These are phyloP conservation scores for carrot (Daucus carota) DNA, from an alignment of 129 eudicot species.

Conservation along the genomic window DNA sequence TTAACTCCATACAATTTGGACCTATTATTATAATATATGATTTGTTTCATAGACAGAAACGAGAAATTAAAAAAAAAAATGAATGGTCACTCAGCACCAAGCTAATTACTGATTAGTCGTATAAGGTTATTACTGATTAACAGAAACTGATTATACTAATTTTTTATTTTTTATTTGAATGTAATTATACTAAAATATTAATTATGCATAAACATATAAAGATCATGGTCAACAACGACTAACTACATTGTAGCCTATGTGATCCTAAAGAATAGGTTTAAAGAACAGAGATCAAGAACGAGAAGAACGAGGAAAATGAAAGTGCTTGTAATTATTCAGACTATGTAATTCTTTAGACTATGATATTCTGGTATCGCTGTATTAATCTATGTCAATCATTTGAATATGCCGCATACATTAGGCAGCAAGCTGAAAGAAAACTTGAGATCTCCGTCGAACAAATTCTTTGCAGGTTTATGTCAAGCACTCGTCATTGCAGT, in stretches of 20 bases:
- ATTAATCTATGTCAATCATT: not conserved
- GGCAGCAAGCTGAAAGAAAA: constrained; percentile 3
- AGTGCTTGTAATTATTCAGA: not conserved
- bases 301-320: not conserved
- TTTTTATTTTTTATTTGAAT: too few species aligned
- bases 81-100: too few species aligned
- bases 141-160: too few species aligned
- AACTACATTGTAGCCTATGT: not conserved
- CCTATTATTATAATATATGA: too few species aligned
- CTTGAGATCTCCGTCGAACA: not conserved
- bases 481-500: constrained; percentile 4
- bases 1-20: too few species aligned
- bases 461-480: constrained; percentile 6
- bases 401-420: not conserved
- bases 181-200: too few species aligned
- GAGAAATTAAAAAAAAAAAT: too few species aligned
- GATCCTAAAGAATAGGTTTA: not conserved
- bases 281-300: not conserved
- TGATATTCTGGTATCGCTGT: not conserved
- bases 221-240: not conserved
- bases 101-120: too few species aligned
- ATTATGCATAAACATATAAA: too few species aligned
- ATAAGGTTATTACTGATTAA: too few species aligned
- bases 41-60: too few species aligned
- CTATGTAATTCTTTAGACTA: constrained; percentile 4